phyloP scores from a whole-genome alignment of 305 asterid species.

The Nicotiana rustica region DNA sequence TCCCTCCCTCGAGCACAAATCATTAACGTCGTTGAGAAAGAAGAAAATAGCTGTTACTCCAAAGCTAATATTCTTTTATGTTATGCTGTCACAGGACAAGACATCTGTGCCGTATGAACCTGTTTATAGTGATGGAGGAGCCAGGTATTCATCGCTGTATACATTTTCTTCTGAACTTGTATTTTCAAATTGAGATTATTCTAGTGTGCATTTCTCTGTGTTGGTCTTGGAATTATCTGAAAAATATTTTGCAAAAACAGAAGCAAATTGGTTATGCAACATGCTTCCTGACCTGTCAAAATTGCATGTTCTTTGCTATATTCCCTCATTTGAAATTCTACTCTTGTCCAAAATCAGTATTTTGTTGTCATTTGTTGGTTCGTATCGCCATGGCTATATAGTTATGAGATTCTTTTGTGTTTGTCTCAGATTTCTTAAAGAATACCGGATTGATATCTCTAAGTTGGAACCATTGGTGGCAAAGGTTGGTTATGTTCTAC shows the following conservation, averaged over 20 bases:
- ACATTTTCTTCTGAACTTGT: background rate
- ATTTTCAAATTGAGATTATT: background rate
- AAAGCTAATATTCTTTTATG: background rate
- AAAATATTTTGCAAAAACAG: no score
- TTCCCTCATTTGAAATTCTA: no score
- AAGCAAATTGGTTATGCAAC: no score
- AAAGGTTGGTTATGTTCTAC: conserved; percentile 61
- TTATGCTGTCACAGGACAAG: conserved; percentile 63
- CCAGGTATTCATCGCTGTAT: conserved; percentile 59
- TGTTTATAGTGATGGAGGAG: conserved; percentile 79
- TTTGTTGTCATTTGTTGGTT: background rate
- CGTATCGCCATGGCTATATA: background rate
- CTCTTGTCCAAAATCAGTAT: background rate
- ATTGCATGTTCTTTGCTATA: no score
- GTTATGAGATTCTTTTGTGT: conserved; percentile 6
- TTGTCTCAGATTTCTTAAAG: conserved; percentile 63
- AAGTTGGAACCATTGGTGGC: conserved; percentile 94
- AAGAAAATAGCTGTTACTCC: background rate
- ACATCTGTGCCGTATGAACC: conserved; percentile 84
- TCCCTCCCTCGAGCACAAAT: background rate
- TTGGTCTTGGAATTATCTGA: no score
- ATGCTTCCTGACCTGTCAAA: no score
- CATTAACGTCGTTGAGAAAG: background rate
- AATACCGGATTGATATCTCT: conserved; percentile 80
- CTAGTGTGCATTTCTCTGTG: background rate